Percentiles rank a stretch among this genome's conserved stretches.
Evolutionary conservation across 2,329 filamentous ascomycete species (phyloP).

Genomic region (Neonectria faginata): DNA sequence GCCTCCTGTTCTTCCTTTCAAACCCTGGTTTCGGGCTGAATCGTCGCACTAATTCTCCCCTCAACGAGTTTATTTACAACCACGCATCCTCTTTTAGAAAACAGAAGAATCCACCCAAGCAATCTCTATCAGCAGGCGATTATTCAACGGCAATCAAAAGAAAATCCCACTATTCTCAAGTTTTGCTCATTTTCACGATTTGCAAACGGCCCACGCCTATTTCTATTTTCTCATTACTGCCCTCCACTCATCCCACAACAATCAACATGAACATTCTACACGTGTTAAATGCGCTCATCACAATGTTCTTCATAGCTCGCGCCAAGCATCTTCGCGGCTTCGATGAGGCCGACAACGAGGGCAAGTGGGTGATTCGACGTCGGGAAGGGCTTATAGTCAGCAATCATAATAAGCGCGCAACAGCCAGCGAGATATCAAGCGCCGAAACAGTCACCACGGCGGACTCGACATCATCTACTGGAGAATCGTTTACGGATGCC

Average conservation of each 20-base stretch:
- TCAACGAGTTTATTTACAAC: neutral
- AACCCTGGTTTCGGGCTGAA: neutral
- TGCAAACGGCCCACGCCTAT: neutral
- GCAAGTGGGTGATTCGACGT: conserved; percentile 2
- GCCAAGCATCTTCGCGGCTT: neutral
- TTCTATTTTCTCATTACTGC: neutral
- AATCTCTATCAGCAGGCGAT: neutral
- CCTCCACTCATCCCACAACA: neutral
- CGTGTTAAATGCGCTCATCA: neutral
- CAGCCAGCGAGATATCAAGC: conserved; percentile 1
- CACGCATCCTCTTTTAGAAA: neutral
- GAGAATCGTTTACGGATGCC: neutral
- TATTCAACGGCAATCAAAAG: neutral
- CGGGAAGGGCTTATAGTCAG: neutral
- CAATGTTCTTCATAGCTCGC: conserved; percentile 1
- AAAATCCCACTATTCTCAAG: neutral
- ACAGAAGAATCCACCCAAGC: neutral
- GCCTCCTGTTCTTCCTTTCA: neutral
- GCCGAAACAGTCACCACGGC: neutral
- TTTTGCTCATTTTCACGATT: neutral
- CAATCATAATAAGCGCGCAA: neutral
- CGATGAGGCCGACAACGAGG: conserved; percentile 5
- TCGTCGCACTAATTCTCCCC: neutral
- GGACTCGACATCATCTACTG: neutral
- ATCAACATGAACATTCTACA: conserved; percentile 4